Conservation (phyloP, 164 flowering plant species). For the Dillenia turbinata region DNA sequence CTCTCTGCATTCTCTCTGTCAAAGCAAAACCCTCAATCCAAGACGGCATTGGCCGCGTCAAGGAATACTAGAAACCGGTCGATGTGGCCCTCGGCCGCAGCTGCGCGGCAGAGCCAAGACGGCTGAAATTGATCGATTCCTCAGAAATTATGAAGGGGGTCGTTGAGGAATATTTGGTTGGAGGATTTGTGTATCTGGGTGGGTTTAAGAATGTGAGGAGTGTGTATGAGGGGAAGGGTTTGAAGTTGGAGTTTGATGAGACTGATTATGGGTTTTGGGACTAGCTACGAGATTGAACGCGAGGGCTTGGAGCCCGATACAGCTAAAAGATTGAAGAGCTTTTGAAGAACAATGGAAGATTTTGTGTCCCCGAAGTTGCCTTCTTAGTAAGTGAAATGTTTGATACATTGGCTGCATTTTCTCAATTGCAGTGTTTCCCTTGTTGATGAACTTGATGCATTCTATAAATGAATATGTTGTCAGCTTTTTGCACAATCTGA, state of each 20-base stretch:
- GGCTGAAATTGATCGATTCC: slow-evolving; percentile 20
- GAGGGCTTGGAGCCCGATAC: slow-evolving; percentile 62
- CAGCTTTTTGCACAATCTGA: no score
- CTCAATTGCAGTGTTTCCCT: no score
- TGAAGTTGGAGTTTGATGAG: slow-evolving; percentile 72
- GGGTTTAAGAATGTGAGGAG: slow-evolving; percentile 71
- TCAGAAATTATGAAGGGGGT: slow-evolving; percentile 48
- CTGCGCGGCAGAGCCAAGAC: slow-evolving; percentile 49
- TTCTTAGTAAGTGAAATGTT: slow-evolving; percentile 12
- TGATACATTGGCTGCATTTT: background rate
- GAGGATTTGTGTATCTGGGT: slow-evolving; percentile 58
- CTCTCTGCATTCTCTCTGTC: slow-evolving; percentile 57
- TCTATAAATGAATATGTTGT: background rate
- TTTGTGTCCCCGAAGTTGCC: slow-evolving; percentile 66
- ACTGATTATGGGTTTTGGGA: slow-evolving; percentile 62
- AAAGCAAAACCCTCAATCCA: slow-evolving; percentile 49
- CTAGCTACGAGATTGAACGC: slow-evolving; percentile 74
- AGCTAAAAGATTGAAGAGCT: slow-evolving; percentile 54
- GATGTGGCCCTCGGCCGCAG: slow-evolving; percentile 47
- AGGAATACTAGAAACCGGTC: no score
- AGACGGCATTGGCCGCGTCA: slow-evolving; percentile 59
- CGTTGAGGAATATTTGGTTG: slow-evolving; percentile 39
- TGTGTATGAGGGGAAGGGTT: slow-evolving; percentile 67
- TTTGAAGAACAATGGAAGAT: slow-evolving; percentile 45
- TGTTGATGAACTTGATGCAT: background rate